These are phyloP conservation scores for Xylaria sp. DNA, from an alignment of 2,329 filamentous ascomycete genomes.

Conservation along the genomic window DNA sequence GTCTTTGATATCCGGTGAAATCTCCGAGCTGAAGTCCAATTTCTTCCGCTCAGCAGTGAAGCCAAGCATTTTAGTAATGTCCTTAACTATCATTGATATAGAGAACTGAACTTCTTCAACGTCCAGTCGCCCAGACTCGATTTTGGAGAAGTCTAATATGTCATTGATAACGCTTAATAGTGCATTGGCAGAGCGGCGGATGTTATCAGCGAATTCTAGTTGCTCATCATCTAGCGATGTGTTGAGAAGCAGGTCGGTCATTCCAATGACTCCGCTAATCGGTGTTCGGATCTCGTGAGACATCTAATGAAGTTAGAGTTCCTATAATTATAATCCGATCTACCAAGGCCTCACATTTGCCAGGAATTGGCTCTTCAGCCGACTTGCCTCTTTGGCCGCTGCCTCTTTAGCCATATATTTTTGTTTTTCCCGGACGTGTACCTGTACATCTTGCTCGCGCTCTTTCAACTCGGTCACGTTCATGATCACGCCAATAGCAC, in stretches of 20 bases:
- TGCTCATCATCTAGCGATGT: not conserved
- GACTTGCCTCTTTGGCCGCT: conserved; percentile 5
- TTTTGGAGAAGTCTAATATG: conserved; percentile 9
- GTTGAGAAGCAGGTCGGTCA: conserved; percentile 2
- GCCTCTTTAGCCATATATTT: conserved; percentile 2
- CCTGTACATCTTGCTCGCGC: not conserved
- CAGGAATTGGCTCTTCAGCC: conserved; percentile 6
- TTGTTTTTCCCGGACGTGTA: not conserved
- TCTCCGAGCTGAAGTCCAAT: not conserved
- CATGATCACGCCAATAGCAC: conserved; percentile 10
- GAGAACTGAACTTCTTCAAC: conserved; percentile 1
- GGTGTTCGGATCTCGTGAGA: conserved; percentile 13
- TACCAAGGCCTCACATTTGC: conserved; percentile 2
- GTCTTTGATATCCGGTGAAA: not conserved
- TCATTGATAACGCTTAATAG: conserved; percentile 1
- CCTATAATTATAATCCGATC: not conserved
- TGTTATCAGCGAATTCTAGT: conserved; percentile 3
- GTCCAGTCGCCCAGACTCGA: conserved; percentile 7
- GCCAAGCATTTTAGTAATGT: conserved; percentile 3
- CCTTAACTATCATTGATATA: not conserved
- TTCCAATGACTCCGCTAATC: conserved; percentile 6
- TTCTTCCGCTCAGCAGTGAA: not conserved
- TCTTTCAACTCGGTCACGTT: conserved; percentile 9
- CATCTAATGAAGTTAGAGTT: conserved; percentile 7
- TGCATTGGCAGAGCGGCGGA: not conserved